Evolutionary conservation across 129 eudicot species (phyloP).

Genomic region (Deinandra increscens): DNA sequence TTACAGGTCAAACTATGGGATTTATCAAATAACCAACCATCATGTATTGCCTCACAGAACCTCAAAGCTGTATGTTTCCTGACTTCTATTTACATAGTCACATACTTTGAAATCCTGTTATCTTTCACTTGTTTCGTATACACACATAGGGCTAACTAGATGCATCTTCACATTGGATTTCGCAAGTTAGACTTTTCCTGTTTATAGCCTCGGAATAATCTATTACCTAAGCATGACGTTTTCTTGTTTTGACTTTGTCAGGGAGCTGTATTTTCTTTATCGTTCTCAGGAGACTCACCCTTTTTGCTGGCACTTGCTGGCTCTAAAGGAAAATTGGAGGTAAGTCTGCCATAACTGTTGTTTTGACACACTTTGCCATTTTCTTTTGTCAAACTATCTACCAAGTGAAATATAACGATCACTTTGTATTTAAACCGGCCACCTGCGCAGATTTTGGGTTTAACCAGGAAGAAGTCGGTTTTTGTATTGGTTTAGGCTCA

Average conservation of each 20-base stretch:
- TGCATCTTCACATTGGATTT: not conserved
- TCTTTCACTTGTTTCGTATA: not conserved
- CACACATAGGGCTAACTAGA: not conserved
- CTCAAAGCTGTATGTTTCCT: conserved; percentile 76
- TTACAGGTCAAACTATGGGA: conserved; percentile 91
- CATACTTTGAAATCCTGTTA: not conserved
- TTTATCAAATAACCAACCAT: conserved; percentile 71
- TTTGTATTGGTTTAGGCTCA: not conserved
- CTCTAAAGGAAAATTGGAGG: conserved; percentile 78
- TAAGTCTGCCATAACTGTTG: conserved; percentile 14
- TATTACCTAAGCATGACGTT: conserved; percentile 6
- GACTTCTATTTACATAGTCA: not conserved
- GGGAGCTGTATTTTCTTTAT: conserved; percentile 85
- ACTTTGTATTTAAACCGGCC: not conserved
- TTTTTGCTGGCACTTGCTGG: conserved; percentile 82
- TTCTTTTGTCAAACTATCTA: not conserved
- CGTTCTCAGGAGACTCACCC: conserved; percentile 76
- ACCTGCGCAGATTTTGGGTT: not conserved
- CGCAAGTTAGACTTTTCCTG: not conserved
- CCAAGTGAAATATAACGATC: not conserved
- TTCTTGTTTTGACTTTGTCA: conserved; percentile 29
- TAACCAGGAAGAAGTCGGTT: not conserved
- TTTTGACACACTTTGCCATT: not conserved
- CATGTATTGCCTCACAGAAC: conserved; percentile 76
- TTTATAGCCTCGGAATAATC: not conserved